Evolutionary conservation across 1,139 yeast genomes (phyloP).

Genomic region (Sugiyamaella sp.): DNA sequence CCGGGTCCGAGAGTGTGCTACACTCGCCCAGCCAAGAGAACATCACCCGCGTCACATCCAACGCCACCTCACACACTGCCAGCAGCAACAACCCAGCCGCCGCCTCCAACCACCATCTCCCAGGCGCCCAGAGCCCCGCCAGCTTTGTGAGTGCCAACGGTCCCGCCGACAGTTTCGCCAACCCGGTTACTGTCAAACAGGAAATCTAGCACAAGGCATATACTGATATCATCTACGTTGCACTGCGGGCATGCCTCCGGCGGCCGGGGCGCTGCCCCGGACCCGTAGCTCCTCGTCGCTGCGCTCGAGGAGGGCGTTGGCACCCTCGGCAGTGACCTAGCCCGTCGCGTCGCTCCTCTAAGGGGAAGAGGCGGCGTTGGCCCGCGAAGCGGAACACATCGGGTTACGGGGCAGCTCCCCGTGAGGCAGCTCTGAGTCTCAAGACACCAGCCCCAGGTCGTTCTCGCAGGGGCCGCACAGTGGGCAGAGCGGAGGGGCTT

Average conservation of each 20-base stretch:
- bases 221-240: neutral
- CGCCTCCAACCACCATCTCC: neutral
- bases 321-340: too few relatives aligned
- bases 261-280: too few relatives aligned
- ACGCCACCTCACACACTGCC: constrained; percentile 13
- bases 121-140: constrained; percentile 9
- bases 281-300: neutral
- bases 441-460: too few relatives aligned
- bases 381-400: too few relatives aligned
- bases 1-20: constrained; percentile 3
- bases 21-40: constrained; percentile 15
- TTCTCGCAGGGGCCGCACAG: too few relatives aligned
- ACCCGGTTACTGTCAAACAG: constrained; percentile 3
- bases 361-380: too few relatives aligned
- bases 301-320: too few relatives aligned
- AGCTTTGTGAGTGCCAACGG: constrained; percentile 14
- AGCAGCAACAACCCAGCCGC: constrained; percentile 5
- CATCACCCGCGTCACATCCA: constrained; percentile 15
- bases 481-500: too few relatives aligned
- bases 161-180: constrained; percentile 3
- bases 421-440: too few relatives aligned
- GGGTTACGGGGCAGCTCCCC: too few relatives aligned
- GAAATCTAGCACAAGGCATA: neutral
- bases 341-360: too few relatives aligned
- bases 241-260: neutral